Evolutionary conservation across 2,329 filamentous ascomycete genomes (phyloP).

Genomic region (Tolypocladium capitatum): DNA sequence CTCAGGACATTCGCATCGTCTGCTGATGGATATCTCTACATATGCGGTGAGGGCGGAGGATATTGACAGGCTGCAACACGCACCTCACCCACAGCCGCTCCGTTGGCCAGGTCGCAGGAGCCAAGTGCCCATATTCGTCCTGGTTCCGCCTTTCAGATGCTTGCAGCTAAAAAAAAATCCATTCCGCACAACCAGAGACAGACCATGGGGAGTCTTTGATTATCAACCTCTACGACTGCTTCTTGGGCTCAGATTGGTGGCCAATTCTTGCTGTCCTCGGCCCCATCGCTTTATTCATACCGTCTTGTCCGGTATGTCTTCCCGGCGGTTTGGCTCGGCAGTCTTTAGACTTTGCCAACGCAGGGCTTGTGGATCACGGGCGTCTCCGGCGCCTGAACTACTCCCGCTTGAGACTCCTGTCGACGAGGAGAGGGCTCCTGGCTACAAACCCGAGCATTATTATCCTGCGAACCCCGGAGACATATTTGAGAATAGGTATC

Average conservation of each 20-base stretch:
- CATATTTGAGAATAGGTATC: conserved; percentile 18
- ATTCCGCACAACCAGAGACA: too few relatives aligned
- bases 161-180: too few relatives aligned
- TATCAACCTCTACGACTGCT: neutral
- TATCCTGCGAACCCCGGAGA: conserved; percentile 18
- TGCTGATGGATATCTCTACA: too few relatives aligned
- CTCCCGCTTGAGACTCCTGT: conserved; percentile 5
- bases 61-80: too few relatives aligned
- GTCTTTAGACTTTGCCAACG: neutral
- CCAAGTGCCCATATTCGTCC: too few relatives aligned
- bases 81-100: too few relatives aligned
- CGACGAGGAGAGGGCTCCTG: conserved; percentile 11
- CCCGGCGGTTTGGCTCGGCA: neutral
- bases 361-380: neutral
- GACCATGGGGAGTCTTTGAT: neutral
- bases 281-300: neutral
- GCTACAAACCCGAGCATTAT: conserved; percentile 12
- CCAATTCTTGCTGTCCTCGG: neutral
- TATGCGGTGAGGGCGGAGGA: too few relatives aligned
- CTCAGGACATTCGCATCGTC: too few relatives aligned
- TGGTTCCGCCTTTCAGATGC: too few relatives aligned
- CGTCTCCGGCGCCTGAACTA: conserved; percentile 1
- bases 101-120: too few relatives aligned
- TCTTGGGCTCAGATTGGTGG: neutral
- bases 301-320: too few relatives aligned